Base-by-base conservation (phyloP, 768 basidiomycete genomes). In the Trametes cingulata region DNA sequence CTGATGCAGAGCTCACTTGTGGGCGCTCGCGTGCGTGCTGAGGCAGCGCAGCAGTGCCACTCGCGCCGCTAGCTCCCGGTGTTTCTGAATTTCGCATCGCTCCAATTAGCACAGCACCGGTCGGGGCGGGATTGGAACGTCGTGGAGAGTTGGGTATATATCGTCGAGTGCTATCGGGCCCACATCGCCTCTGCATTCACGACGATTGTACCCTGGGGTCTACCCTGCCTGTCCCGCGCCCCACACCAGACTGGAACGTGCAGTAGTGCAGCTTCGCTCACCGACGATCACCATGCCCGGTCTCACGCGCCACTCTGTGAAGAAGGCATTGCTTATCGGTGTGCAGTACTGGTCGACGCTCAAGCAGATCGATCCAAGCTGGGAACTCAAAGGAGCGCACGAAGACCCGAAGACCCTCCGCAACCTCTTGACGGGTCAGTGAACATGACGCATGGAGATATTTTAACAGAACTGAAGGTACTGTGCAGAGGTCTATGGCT, bases 351-450 rank as follows among this genome's bases (percentile, higher is more conserved):
- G 43, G 25, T 17, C 56, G 7, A 58, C 35, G 13, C 37, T 63
- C 51, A 46, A 35, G 17, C 25, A 17, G 8, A 17, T 53, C 14
- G 19, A 54, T 20, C 43, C 40, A 2, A 22, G 27, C 20, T 45
- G 56, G 25, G 61, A 61, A n/a, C 64, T 76, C 27, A 68, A 58
- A 33, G 76, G 76, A 5, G 76, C 77, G 0, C 78, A 79, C 56
- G 65, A 69, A n/a, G 78, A 79, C 55, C 76, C 77, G 6, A 41
- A 27, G 14, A 66, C 66, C 14, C 74, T 79, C 69, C 69, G 67
- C 25, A 56, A 72, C 1, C 63, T 79, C 22, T 65, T 80, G 39
- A 73, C 75, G 20, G 72, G 79, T 79, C 55, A 24, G 74, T 13
- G 10, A 20, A 3, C 14, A 9, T 29, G 19, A 13, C 15, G 7